Base-by-base conservation (phyloP, 2,329 filamentous ascomycete genomes). In the Aspergillus pseudonomiae region DNA sequence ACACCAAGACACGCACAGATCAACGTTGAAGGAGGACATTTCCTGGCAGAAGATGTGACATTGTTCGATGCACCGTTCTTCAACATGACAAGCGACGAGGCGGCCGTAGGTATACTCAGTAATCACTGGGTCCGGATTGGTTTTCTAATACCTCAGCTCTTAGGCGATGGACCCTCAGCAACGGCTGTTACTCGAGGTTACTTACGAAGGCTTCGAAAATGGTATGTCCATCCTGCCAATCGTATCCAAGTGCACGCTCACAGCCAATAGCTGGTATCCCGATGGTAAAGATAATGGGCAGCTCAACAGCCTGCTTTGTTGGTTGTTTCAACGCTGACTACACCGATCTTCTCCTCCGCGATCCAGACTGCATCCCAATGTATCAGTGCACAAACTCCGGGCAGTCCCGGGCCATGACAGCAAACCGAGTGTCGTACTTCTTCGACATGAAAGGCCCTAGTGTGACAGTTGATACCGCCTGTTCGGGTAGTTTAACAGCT, bases 41-140 rank as follows among this genome's bases (percentile, higher is more conserved):
- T 75, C 34, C 34, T 75, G 5, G 34, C 61, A 14, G 69, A 75
- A 24, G 71, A 76, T 54, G 21, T 74, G 11, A 66, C 65, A 2
- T 16, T 64, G 1, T 77, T 78, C 28, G 75, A 79, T 62, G 74
- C 76, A 1, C 65, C 73, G 0, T 78, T 79, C 57, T 78, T 78
- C 58, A 73, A 74, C 46, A 74, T 78, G 62, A 71, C 70, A 14
- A 64, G 67, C 3, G 67, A 75, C 16, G 74, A 76, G 54, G 74
- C 74, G 11, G 66, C 69, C n/a, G 71, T 72, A 56, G 39, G 69
- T 59, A 53, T 28, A 28, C 39, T 50, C n/a, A 14, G 10, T 21
- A 5, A 46, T n/a, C 43, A 46, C 21, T 16, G 43, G n/a, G 21
- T 12, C 21, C 11, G 2, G 43, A 24, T 6, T 46, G 11, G 5